Percentiles rank a stretch among this genome's conserved stretches.
phyloP scores from a whole-genome alignment of 305 asterid genomes.

The Vinca major region DNA sequence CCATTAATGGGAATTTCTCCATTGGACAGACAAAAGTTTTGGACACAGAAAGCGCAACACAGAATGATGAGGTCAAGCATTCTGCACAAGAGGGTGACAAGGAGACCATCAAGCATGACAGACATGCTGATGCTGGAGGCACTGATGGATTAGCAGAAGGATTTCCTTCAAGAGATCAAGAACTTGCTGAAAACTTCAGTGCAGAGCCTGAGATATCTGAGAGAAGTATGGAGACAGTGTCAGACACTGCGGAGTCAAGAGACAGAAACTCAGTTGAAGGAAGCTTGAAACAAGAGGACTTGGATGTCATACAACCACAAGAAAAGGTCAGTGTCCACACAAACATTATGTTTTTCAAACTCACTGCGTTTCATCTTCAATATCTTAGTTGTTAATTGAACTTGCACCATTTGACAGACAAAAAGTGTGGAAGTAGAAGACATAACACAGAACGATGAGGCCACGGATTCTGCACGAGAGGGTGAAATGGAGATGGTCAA shows the following conservation, averaged over 20 bases:
- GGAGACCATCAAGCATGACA: neutral
- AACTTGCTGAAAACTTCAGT: neutral
- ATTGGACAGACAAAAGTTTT: conserved; percentile 5
- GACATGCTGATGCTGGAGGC: neutral
- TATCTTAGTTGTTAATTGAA: neutral
- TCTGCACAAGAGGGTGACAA: conserved; percentile 1
- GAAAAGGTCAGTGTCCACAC: neutral
- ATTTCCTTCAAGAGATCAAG: neutral
- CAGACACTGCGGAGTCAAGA: neutral
- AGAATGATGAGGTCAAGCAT: conserved; percentile 9
- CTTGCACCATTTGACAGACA: neutral
- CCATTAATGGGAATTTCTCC: neutral
- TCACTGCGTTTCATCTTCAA: neutral
- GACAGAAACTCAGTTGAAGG: neutral
- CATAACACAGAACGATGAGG: neutral
- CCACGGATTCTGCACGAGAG: neutral
- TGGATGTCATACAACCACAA: neutral
- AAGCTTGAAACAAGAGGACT: neutral
- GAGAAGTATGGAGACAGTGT: neutral
- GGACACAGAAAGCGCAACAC: conserved; percentile 6
- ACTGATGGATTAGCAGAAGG: neutral
- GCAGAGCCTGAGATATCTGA: too few species aligned
- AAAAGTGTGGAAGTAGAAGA: neutral
- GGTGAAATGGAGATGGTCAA: neutral
- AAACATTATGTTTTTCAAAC: neutral